Conservation (phyloP, 495 filamentous ascomycete species). For the Aspergillus bertholletiae region DNA sequence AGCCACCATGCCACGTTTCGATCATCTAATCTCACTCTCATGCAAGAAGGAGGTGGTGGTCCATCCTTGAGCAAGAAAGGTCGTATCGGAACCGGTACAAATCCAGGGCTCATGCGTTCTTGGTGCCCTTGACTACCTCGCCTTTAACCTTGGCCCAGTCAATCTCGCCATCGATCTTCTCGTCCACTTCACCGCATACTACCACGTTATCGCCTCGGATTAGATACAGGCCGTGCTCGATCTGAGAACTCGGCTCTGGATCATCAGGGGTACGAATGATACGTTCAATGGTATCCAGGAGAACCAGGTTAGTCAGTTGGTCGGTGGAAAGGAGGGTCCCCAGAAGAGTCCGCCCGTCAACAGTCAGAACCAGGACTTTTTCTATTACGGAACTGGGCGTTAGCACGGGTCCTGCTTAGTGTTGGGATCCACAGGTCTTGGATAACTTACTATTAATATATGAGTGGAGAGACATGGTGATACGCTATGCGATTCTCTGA, state of each 20-base stretch:
- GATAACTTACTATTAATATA: constrained; percentile 61
- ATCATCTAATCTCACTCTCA: neutral
- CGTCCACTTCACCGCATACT: constrained; percentile 85
- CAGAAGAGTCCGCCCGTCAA: constrained; percentile 84
- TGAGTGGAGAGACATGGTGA: constrained; percentile 59
- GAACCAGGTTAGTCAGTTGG: constrained; percentile 88
- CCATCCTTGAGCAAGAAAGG: neutral
- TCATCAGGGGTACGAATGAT: constrained; percentile 84
- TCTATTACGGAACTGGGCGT: constrained; percentile 54
- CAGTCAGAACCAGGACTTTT: constrained; percentile 86
- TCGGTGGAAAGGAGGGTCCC: constrained; percentile 85
- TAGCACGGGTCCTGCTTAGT: constrained; percentile 12
- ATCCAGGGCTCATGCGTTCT: constrained; percentile 56
- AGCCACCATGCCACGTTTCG: neutral
- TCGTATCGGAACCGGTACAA: neutral
- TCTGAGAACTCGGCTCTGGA: constrained; percentile 72
- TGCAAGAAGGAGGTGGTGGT: neutral
- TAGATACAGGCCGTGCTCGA: constrained; percentile 83
- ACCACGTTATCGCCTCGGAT: constrained; percentile 94
- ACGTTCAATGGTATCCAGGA: constrained; percentile 80
- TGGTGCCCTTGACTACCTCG: constrained; percentile 76
- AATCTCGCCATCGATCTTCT: constrained; percentile 79
- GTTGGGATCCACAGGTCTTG: neutral
- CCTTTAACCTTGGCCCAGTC: constrained; percentile 90
- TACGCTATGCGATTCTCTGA: neutral